Percentiles rank a stretch among this genome's conserved stretches.
Conservation (phyloP, 2,329 filamentous ascomycete genomes). For the Penicillium glabrum region DNA sequence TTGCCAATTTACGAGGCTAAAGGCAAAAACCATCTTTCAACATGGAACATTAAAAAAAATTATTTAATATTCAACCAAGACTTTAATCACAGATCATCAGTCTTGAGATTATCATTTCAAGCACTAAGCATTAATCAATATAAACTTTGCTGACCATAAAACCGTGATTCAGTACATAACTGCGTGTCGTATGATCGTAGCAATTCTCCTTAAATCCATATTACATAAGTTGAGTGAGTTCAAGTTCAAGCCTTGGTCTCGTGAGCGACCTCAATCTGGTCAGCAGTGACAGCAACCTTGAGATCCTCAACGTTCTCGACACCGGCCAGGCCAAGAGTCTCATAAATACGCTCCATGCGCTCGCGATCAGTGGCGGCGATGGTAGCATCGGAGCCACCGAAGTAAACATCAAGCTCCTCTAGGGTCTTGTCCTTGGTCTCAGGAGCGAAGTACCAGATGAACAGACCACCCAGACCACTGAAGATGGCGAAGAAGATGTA, state of each 20-base stretch:
- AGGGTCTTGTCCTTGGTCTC: slow-evolving; percentile 54
- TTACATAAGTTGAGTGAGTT: not conserved
- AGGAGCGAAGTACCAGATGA: slow-evolving; percentile 39
- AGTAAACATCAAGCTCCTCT: slow-evolving; percentile 60
- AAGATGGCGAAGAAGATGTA: slow-evolving; percentile 47
- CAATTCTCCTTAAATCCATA: not conserved
- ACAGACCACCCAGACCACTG: slow-evolving; percentile 34
- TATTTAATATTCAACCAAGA: not conserved
- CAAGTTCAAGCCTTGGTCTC: not conserved
- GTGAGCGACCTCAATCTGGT: slow-evolving; percentile 17
- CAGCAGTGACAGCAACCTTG: slow-evolving; percentile 19
- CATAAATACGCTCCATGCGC: slow-evolving; percentile 71
- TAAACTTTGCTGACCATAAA: not conserved
- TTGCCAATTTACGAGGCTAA: too few species aligned
- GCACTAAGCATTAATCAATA: slow-evolving; percentile 2
- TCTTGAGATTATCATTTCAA: not conserved
- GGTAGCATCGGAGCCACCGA: slow-evolving; percentile 30
- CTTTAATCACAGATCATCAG: not conserved
- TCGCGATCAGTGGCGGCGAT: slow-evolving; percentile 47
- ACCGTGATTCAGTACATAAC: not conserved
- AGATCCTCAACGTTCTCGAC: slow-evolving; percentile 26
- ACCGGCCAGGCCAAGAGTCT: slow-evolving; percentile 62
- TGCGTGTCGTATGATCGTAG: slow-evolving; percentile 1
- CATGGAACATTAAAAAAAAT: not conserved
- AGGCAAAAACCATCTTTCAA: not conserved